Evolutionary conservation across 2,329 filamentous ascomycete genomes (phyloP).

Genomic region (Helicocarpus griseus): DNA sequence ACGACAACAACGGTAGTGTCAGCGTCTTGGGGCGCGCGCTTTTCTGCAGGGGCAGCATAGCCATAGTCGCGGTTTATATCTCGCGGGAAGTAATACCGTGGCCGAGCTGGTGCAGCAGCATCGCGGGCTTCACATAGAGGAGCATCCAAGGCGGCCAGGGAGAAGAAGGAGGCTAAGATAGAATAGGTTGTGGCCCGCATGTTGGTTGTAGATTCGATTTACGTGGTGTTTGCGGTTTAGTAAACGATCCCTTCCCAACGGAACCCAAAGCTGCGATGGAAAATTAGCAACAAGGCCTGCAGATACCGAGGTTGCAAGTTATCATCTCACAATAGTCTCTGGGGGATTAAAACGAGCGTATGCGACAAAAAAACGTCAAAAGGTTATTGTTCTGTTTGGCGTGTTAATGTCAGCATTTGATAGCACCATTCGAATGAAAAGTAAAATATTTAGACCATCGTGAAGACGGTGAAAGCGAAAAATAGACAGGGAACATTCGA

Average conservation of each 20-base stretch:
- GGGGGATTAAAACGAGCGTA: slow-evolving; percentile 1
- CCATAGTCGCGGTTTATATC: slow-evolving; percentile 17
- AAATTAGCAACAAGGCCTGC: neutral
- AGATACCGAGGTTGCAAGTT: neutral
- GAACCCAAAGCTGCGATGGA: neutral
- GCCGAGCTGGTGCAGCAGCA: neutral
- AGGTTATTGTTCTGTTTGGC: neutral
- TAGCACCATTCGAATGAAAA: neutral
- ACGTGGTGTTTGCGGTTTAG: neutral
- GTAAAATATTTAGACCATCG: neutral
- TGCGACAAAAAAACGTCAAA: neutral
- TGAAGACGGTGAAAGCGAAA: neutral
- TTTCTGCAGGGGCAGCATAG: slow-evolving; percentile 11
- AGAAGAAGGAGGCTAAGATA: neutral
- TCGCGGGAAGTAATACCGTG: slow-evolving; percentile 15
- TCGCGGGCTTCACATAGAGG: neutral
- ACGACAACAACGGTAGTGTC: slow-evolving; percentile 8
- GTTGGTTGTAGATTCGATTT: neutral
- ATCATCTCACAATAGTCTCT: neutral
- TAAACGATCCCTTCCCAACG: neutral
- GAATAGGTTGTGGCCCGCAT: slow-evolving; percentile 1
- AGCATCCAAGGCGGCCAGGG: neutral
- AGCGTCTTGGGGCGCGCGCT: slow-evolving; percentile 7
- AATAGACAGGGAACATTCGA: neutral
- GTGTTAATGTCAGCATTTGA: neutral